Base-by-base conservation (phyloP, 371 early-diverging fungal genomes). In the Mortierella sp. region DNA sequence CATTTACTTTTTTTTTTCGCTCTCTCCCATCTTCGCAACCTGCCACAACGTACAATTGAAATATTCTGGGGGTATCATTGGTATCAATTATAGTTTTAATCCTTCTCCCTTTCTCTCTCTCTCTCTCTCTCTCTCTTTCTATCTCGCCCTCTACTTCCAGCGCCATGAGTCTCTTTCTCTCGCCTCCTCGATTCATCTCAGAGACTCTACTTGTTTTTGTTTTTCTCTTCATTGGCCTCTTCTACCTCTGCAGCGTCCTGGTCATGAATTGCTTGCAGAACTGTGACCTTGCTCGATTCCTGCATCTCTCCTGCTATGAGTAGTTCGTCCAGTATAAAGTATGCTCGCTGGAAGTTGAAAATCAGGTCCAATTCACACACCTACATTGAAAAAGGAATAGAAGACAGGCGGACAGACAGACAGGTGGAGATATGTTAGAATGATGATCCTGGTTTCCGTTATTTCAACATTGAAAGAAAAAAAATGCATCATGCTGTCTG, bases 311-410 rank as follows among this genome's bases (percentile, higher is more conserved):
- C 96, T 3, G 93, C 92, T 72, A 94, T 91, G 18, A 96, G 71
- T 68, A 96, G 83, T 70, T 96, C 96, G 75, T 96, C 96, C 66
- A 96, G 77, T 24, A 95, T 91, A 76, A 92, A 96, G 78, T 95
- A 96, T 5, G 96, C 96, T 87, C 92, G 39, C 69, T 96, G 65
- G 60, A 77, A 77, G 54, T 64, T 72, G 54, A 72, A 77, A 40
- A 72, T 96, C 66, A 96, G 84, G 39, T 96, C 96, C 58, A 96
- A 86, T 67, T 96, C 96, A 78, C 96, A 96, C 2, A 96, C 93
- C 92, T 93, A 14, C 2, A 58, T 30, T 8, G 11, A 2, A 52
- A n/a, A 8, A 22, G 52, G 24, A 43, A 43, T 11, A 16, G 43
- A 43, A 43, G 10, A 43, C 16, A 16, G 16, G 16, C 9, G 20